Conservation (phyloP, 129 eudicot genomes). For the Artemisia annua region DNA sequence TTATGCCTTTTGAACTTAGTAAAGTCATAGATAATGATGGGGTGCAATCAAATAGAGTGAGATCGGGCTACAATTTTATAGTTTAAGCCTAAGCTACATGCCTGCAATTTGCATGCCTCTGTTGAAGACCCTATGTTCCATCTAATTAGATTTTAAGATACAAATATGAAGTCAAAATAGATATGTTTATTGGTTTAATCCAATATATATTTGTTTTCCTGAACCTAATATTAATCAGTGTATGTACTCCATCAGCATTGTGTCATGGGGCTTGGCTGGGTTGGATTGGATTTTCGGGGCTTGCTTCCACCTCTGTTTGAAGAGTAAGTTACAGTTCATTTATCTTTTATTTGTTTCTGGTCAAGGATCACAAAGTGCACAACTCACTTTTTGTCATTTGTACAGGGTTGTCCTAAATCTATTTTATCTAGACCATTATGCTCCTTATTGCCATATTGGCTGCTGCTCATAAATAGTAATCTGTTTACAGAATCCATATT, state of each 20-base stretch:
- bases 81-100: neutral
- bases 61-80: neutral
- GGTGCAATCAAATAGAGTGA: neutral
- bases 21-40: no score
- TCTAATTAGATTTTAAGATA: slow-evolving; percentile 2
- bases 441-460: slow-evolving; percentile 2
- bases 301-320: slow-evolving; percentile 98
- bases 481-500: neutral
- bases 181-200: neutral
- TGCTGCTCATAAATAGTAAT: neutral
- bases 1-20: no score
- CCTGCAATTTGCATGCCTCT: neutral
- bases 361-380: slow-evolving; percentile 7
- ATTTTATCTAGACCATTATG: slow-evolving; percentile 29
- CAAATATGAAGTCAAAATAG: slow-evolving; percentile 3
- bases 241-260: no score
- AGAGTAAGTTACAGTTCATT: slow-evolving; percentile 52
- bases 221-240: neutral
- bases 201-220: neutral
- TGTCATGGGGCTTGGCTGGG: no score
- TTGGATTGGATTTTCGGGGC: slow-evolving; percentile 97
- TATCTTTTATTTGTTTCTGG: neutral
- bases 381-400: slow-evolving; percentile 18
- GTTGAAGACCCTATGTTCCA: neutral
- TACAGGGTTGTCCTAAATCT: slow-evolving; percentile 82